Conservation (phyloP, 371 early-diverging fungal species). For the Parasitella parasitica region DNA sequence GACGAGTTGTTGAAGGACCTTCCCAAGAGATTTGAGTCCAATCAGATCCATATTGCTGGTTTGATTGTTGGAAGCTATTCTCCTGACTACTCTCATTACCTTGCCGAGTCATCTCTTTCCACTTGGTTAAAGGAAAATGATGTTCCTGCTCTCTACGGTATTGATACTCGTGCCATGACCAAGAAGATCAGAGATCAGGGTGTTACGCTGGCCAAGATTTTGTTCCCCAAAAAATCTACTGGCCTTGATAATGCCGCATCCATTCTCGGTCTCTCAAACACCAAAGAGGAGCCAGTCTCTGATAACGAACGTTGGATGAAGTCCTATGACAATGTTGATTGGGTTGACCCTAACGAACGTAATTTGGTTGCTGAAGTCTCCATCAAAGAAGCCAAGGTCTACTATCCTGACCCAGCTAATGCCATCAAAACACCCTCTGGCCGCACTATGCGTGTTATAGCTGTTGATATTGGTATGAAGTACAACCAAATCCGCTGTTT, state of each 20-base stretch:
- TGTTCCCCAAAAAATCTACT: conserved; percentile 67
- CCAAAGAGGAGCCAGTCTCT: conserved; percentile 21
- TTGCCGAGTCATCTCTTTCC: conserved; percentile 83
- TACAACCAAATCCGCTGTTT: conserved; percentile 97
- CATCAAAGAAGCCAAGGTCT: conserved; percentile 73
- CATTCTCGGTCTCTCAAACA: conserved; percentile 32
- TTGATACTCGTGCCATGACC: conserved; percentile 93
- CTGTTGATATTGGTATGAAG: conserved; percentile 98
- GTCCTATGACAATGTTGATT: conserved; percentile 77
- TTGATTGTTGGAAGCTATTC: conserved; percentile 90
- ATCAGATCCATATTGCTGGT: conserved; percentile 82
- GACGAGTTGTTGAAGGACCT: conserved; percentile 83
- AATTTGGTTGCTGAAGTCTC: conserved; percentile 96
- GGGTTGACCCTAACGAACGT: conserved; percentile 89
- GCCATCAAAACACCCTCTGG: conserved; percentile 72
- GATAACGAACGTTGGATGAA: conserved; percentile 56
- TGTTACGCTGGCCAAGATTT: conserved; percentile 83
- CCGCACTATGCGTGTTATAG: conserved; percentile 80
- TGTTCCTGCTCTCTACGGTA: conserved; percentile 88
- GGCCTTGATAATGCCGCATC: conserved; percentile 37
- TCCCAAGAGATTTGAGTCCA: conserved; percentile 84
- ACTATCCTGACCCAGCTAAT: conserved; percentile 64
- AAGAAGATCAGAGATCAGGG: conserved; percentile 85
- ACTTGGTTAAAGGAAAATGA: conserved; percentile 88
- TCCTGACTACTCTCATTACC: conserved; percentile 89